These are phyloP conservation scores for Globisporangium cederbergense DNA, from an alignment of 352 stramenopile species.

Conservation along the genomic window DNA sequence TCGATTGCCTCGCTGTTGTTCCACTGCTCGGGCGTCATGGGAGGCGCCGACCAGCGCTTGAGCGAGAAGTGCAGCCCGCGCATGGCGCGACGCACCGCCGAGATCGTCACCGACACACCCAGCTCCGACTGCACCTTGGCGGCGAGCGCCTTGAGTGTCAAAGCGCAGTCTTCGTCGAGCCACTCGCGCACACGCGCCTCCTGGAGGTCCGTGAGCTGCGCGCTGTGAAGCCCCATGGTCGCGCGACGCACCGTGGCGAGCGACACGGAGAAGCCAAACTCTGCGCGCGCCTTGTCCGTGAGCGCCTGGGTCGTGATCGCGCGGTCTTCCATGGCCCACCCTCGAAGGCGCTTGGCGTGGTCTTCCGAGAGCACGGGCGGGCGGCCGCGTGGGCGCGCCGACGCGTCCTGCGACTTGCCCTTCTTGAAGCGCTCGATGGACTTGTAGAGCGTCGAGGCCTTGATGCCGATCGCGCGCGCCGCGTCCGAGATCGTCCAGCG, in stretches of 20 bases:
- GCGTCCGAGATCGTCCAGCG: slow-evolving; percentile 1
- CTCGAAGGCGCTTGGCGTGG: not conserved
- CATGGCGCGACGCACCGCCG: slow-evolving; percentile 1
- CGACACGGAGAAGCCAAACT: slow-evolving; percentile 1
- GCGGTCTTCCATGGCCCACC: not conserved
- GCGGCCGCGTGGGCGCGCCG: not conserved
- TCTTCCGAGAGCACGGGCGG: slow-evolving; percentile 1
- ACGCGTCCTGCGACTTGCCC: not conserved
- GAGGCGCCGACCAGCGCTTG: not conserved
- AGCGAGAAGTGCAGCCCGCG: slow-evolving; percentile 3
- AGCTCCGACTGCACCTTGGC: not conserved
- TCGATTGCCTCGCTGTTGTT: not conserved
- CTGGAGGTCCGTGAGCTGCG: not conserved
- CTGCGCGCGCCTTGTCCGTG: not conserved
- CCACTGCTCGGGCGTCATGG: not conserved
- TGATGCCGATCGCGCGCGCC: slow-evolving; percentile 1
- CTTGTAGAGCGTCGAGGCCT: slow-evolving; percentile 1
- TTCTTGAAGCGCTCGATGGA: slow-evolving; percentile 4
- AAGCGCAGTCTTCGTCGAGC: not conserved
- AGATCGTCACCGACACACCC: not conserved
- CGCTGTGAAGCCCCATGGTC: not conserved
- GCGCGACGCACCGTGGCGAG: not conserved
- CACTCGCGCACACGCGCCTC: slow-evolving; percentile 1
- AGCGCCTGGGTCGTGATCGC: not conserved
- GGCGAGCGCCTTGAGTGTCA: slow-evolving; percentile 1